Evolutionary conservation across 306 rosid species (phyloP), one percentile per base, ranked within the genome.

Genomic region (Inga oerstediana): DNA sequence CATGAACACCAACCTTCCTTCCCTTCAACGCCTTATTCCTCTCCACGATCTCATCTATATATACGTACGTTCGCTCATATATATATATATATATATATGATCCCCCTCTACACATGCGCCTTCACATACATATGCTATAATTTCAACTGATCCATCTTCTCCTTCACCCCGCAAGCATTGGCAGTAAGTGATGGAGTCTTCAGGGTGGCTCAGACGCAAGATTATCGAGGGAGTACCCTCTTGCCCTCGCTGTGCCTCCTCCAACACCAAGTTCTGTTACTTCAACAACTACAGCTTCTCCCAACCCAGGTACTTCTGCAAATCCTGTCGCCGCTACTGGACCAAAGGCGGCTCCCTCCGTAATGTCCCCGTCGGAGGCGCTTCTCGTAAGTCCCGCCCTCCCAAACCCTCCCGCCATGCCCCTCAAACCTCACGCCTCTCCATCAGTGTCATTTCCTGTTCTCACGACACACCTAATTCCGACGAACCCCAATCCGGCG

Each of bases 231-330:
- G 19, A 68, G 46, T 97, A 34, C 99, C 98, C 2, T 91, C 87
- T 69, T 95, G 99, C 72, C 98, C 99, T 19, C 91, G 99, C 0
- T 93, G 98, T 67, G 92, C 97, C 61, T 93, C 99, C 44, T 61
- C 92, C 87, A 92, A 92, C 91, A 95, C 99, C 45, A 95, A 95
- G 76, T 95, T 95, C 86, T 95, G 99, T 67, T 95, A 93, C 84
- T 95, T 92, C 97, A 95, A 95, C 87, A 95, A 95, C 90, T 95
- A 95, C 91, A 93, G 99, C 89, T 82, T 90, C 45, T 95, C 99
- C 0, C 99, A 95, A 82, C 99, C 99, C 0, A 82, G 99, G 0
- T 95, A 93, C 80, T 93, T 95, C 75, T 95, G 99, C 75, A 95
- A 93, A 88, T 92, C 88, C 54, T 95, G 98, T 75, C 51, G 96